Evolutionary conservation across 2,329 filamentous ascomycete genomes (phyloP).

Genomic region (Xylaria sp.): DNA sequence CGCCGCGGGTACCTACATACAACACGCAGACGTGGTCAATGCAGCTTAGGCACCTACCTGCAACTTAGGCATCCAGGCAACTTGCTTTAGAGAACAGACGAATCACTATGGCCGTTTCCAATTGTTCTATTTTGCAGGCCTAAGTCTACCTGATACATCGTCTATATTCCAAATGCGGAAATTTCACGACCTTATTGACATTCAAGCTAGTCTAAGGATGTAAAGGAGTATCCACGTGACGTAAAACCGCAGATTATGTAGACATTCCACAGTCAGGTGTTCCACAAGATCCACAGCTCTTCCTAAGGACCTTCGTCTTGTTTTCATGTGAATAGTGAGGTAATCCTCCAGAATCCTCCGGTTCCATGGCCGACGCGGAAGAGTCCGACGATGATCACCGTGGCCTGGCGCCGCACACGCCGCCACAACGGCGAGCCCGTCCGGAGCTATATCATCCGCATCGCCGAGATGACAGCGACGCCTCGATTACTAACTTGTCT

Average conservation of each 20-base stretch:
- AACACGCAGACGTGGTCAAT: slow-evolving; percentile 3
- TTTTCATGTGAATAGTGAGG: slow-evolving; percentile 21
- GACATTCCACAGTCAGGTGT: not conserved
- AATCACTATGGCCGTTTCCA: not conserved
- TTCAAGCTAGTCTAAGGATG: too few species aligned
- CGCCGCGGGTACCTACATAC: not conserved
- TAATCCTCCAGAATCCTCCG: not conserved
- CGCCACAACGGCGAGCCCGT: slow-evolving; percentile 30
- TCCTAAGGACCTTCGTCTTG: not conserved
- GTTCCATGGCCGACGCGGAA: slow-evolving; percentile 39
- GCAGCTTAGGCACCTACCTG: not conserved
- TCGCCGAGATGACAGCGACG: slow-evolving; percentile 38
- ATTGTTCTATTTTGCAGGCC: not conserved
- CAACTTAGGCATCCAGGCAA: not conserved
- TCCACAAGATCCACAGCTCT: not conserved
- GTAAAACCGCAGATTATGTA: not conserved
- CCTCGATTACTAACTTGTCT: slow-evolving; percentile 37
- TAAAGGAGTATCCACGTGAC: too few species aligned
- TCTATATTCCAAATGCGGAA: slow-evolving; percentile 15
- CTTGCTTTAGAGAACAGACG: not conserved
- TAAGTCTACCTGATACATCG: not conserved
- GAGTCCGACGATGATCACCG: slow-evolving; percentile 43
- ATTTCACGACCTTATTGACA: not conserved
- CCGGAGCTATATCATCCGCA: slow-evolving; percentile 27
- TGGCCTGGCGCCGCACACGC: slow-evolving; percentile 39